Conservation (phyloP, 768 basidiomycete genomes). For the Suillus subaureus region DNA sequence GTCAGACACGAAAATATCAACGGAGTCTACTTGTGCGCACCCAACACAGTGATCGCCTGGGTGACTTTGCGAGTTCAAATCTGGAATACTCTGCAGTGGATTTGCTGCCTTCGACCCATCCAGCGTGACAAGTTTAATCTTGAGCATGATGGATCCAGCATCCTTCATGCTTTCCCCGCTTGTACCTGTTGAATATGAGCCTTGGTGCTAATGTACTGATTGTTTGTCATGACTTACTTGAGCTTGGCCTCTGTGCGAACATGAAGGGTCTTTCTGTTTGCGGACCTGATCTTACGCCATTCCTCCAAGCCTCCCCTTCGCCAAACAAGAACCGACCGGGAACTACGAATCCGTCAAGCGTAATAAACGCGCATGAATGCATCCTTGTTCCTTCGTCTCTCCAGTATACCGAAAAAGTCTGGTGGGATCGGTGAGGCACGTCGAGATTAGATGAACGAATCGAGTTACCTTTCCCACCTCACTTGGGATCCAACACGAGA, state of each 20-base stretch:
- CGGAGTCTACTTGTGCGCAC: conserved; percentile 33
- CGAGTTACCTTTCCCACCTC: conserved; percentile 53
- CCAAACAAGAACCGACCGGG: conserved; percentile 67
- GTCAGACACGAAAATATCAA: conserved; percentile 11
- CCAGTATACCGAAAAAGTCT: conserved; percentile 70
- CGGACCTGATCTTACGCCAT: conserved; percentile 52
- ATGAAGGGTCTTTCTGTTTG: conserved; percentile 60
- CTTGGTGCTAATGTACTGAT: not conserved
- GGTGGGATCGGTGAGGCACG: conserved; percentile 7
- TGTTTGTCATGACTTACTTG: conserved; percentile 33
- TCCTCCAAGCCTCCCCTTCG: conserved; percentile 52
- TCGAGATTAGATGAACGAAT: conserved; percentile 13
- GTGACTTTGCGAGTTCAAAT: conserved; percentile 35
- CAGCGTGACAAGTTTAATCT: conserved; percentile 43
- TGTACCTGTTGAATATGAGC: conserved; percentile 9
- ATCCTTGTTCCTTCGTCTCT: conserved; percentile 55
- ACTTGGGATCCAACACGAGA: conserved; percentile 73
- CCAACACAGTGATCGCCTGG: conserved; percentile 48
- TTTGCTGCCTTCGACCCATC: conserved; percentile 43
- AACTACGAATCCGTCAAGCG: conserved; percentile 63
- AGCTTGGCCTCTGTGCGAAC: conserved; percentile 47
- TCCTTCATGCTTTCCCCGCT: conserved; percentile 35
- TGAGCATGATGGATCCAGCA: conserved; percentile 54
- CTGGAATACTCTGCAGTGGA: conserved; percentile 41
- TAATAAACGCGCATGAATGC: conserved; percentile 61